Base-by-base conservation (phyloP, 2,329 filamentous ascomycete species). In the Orbilia quercus region DNA sequence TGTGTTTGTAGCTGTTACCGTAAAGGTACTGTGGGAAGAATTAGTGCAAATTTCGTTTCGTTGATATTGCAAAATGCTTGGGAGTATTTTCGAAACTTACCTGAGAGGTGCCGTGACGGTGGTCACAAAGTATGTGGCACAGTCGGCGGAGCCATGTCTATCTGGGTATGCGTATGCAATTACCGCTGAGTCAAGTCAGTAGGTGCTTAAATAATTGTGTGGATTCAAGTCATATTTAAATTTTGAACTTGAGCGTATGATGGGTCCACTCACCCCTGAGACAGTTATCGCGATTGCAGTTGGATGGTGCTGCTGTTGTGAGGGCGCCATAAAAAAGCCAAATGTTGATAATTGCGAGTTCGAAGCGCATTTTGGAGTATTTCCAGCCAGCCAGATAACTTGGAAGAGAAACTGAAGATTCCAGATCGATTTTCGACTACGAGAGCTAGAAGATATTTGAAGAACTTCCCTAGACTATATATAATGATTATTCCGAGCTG, bases 91-190 rank as follows among this genome's bases (percentile, higher is more conserved):
- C 9, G n/a, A 42, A 42, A 44, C 28, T 12, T 23, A 59, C 55
- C 12, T 23, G 9, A 20, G 14, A 1, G 55, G 38, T 25, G 40
- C 25, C 1, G 55, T 59, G 1, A 59, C 55, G 2, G 42, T 48
- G 1, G 55, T 36, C 4, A 36, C 12, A 11, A 59, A 44, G 25
- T 34, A 59, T 7, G 55, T 31, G 1, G 40, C 34, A 25, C 55
- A 59, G 22, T 59, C 55, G 16, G 55, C 55, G 34, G 28, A 23
- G 11, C 55, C 55, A 16, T 59, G 6, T 48, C 55, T 25, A 14
- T 22, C 22, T 25, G 55, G 40, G 22, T 45, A 59, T 7, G 25
- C 42, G 4, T 2, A n/a, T 0, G 16, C 42, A 38, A 48, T 48
- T 18, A 59, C 55, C 20, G 55, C 55, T 59, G 16, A 16, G 16